These are phyloP conservation scores for Trichoderma erinaceum DNA, from an alignment of 495 filamentous ascomycete species.

Conservation along the genomic window DNA sequence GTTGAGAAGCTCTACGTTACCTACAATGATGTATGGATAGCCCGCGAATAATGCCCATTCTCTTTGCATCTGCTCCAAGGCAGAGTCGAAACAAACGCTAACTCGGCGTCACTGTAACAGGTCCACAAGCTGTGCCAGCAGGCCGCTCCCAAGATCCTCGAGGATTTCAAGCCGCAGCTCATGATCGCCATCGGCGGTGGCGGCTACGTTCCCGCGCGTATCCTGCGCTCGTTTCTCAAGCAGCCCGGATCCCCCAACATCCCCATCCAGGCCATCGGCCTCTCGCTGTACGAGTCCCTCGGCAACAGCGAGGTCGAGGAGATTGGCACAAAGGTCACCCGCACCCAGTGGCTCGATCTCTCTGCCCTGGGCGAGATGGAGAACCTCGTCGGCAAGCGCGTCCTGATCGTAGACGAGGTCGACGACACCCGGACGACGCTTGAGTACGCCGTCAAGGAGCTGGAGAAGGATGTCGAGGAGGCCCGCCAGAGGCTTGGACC, in stretches of 20 bases:
- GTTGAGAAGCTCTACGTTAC: slow-evolving; percentile 88
- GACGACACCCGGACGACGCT: slow-evolving; percentile 96
- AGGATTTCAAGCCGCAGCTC: slow-evolving; percentile 80
- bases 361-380: slow-evolving; percentile 77
- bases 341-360: slow-evolving; percentile 97
- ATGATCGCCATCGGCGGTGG: slow-evolving; percentile 99
- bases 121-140: slow-evolving; percentile 95
- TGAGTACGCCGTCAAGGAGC: slow-evolving; percentile 91
- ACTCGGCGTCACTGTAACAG: slow-evolving; percentile 38
- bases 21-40: slow-evolving; percentile 70
- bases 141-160: slow-evolving; percentile 72
- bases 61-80: neutral
- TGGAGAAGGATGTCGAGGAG: slow-evolving; percentile 90
- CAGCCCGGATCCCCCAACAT: slow-evolving; percentile 83
- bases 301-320: slow-evolving; percentile 53
- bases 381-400: slow-evolving; percentile 91
- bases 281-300: slow-evolving; percentile 92
- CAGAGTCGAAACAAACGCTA: neutral
- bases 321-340: slow-evolving; percentile 87
- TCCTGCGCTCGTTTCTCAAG: slow-evolving; percentile 97
- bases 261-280: slow-evolving; percentile 97
- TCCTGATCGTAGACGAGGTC: slow-evolving; percentile 97
- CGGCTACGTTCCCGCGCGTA: slow-evolving; percentile 94
- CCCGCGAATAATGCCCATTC: neutral
- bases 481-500: slow-evolving; percentile 65